Evolutionary conservation across 2,329 filamentous ascomycete genomes (phyloP).

Genomic region (Metarhizium robertsii): DNA sequence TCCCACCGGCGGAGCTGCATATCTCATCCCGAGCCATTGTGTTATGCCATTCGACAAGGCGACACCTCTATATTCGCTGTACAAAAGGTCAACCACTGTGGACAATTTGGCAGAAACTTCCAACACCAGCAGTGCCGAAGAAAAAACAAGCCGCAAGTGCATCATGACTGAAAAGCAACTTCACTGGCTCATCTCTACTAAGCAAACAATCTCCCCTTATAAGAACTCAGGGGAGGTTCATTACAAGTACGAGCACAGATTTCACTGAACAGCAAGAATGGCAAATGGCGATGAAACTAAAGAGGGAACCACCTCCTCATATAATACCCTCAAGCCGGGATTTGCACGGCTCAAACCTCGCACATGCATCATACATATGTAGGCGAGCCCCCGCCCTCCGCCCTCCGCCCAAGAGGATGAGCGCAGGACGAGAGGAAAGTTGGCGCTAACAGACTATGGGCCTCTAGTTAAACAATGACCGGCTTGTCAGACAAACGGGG

Average conservation of each 20-base stretch:
- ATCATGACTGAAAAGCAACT: not conserved
- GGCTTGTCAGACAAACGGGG: too few species aligned
- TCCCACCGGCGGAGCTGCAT: constrained; percentile 59
- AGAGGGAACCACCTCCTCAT: not conserved
- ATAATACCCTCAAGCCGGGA: not conserved
- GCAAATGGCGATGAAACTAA: not conserved
- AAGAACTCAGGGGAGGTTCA: too few species aligned
- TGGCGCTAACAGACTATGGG: too few species aligned
- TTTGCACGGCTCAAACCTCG: too few species aligned
- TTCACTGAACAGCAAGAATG: not conserved
- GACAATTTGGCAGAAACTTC: not conserved
- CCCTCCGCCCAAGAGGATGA: too few species aligned
- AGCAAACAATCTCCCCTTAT: not conserved
- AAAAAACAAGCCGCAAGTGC: not conserved
- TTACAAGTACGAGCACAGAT: not conserved
- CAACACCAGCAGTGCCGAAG: not conserved
- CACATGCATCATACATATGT: too few species aligned
- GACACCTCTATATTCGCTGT: constrained; percentile 55
- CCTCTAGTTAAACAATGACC: too few species aligned
- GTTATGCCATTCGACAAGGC: constrained; percentile 47
- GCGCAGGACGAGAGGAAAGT: too few species aligned
- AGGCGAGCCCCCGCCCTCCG: too few species aligned
- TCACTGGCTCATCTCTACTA: not conserved
- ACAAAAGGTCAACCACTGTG: constrained; percentile 48
- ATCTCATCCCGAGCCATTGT: constrained; percentile 68